Evolutionary conservation across 768 basidiomycete species (phyloP).

Genomic region (Jaapia argillacea): DNA sequence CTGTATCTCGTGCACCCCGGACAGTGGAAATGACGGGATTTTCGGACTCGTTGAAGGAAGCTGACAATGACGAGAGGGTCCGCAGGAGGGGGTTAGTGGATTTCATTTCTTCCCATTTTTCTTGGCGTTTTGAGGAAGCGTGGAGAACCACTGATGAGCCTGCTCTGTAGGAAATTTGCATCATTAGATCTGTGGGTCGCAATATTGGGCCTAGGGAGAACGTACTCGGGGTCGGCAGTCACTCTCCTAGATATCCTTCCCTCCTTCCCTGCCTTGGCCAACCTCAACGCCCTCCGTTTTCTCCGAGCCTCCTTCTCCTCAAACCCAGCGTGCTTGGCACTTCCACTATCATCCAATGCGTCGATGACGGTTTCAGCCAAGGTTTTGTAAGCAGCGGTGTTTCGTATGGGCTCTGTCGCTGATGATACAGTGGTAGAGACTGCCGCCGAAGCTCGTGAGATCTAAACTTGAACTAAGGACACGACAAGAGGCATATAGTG

Average conservation of each 20-base stretch:
- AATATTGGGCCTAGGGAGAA: conserved; percentile 8
- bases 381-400: conserved; percentile 90
- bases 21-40: conserved; percentile 76
- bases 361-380: conserved; percentile 85
- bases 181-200: neutral
- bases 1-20: conserved; percentile 72
- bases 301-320: conserved; percentile 91
- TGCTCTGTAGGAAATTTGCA: conserved; percentile 41
- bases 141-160: conserved; percentile 80
- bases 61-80: conserved; percentile 43
- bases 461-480: conserved; percentile 30
- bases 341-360: conserved; percentile 88
- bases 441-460: conserved; percentile 77
- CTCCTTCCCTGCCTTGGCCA: conserved; percentile 76
- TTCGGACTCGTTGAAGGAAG: conserved; percentile 86
- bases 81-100: conserved; percentile 71
- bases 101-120: conserved; percentile 75
- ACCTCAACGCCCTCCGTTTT: conserved; percentile 64
- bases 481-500: neutral
- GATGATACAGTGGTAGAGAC: conserved; percentile 79
- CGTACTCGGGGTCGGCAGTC: conserved; percentile 75
- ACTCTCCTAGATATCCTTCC: conserved; percentile 49
- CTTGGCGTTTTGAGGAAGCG: conserved; percentile 69
- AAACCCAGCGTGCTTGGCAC: conserved; percentile 90
- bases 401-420: conserved; percentile 94